Conservation (phyloP, 192 early-diverging fungal genomes). For the Coemansia sp. region DNA sequence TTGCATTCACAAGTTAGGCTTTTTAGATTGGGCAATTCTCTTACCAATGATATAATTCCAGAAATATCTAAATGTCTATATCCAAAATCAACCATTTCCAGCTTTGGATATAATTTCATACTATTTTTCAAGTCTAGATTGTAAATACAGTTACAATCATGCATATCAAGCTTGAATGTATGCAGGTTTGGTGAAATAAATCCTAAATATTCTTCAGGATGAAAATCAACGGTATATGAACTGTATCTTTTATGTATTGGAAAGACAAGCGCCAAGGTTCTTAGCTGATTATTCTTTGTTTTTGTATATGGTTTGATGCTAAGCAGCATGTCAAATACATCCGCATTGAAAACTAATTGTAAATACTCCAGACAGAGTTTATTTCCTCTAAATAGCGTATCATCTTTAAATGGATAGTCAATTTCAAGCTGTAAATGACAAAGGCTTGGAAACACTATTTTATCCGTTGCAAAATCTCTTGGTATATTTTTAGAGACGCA, state of each 20-base stretch:
- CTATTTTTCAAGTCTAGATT: not conserved
- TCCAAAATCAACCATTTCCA: not conserved
- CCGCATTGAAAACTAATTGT: conserved; percentile 8
- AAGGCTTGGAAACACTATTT: not conserved
- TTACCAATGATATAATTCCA: not conserved
- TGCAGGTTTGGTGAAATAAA: not conserved
- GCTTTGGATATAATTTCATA: not conserved
- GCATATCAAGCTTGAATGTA: not conserved
- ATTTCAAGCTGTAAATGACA: not conserved
- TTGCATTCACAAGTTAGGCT: not conserved
- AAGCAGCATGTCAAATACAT: not conserved
- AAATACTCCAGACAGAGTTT: not conserved
- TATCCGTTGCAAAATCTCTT: not conserved
- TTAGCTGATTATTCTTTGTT: not conserved
- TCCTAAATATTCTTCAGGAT: not conserved
- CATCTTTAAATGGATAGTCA: not conserved
- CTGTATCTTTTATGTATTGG: not conserved
- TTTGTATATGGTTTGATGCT: not conserved
- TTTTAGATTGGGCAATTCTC: not conserved
- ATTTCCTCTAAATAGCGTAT: conserved; percentile 1
- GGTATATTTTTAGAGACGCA: not conserved
- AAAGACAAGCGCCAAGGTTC: not conserved
- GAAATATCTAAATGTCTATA: not conserved
- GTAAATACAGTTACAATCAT: not conserved
- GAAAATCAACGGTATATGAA: not conserved